These are phyloP conservation scores for Apodospora peruviana DNA, from an alignment of 495 filamentous ascomycete species.

Conservation along the genomic window DNA sequence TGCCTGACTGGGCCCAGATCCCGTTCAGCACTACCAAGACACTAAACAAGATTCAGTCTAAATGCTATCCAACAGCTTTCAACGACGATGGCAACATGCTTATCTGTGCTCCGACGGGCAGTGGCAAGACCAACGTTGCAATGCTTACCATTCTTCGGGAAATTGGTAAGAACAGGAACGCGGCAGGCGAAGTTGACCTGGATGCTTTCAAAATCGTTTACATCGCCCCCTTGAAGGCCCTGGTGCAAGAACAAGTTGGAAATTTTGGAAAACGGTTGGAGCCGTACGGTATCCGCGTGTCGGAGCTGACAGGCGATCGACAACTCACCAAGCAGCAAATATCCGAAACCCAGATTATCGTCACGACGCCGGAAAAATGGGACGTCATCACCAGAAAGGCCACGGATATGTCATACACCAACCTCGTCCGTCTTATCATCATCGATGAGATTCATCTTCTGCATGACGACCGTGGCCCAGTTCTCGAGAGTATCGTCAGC, in stretches of 20 bases:
- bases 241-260: conserved; percentile 95
- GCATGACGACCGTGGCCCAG: conserved; percentile 95
- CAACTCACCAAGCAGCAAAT: conserved; percentile 99
- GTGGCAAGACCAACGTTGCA: conserved; percentile 97
- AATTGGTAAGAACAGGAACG: conserved; percentile 89
- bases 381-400: conserved; percentile 99
- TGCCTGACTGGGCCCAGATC: conserved; percentile 85
- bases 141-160: conserved; percentile 96
- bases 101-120: conserved; percentile 93
- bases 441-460: conserved; percentile 98
- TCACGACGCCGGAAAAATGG: conserved; percentile 98
- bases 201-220: conserved; percentile 98
- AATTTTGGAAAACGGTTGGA: conserved; percentile 91
- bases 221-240: conserved; percentile 87
- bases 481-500: conserved; percentile 94
- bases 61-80: conserved; percentile 87
- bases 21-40: conserved; percentile 75
- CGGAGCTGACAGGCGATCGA: conserved; percentile 92
- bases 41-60: conserved; percentile 92
- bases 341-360: conserved; percentile 94
- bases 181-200: conserved; percentile 83
- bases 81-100: conserved; percentile 95
- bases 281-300: conserved; percentile 84
- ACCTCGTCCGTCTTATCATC: conserved; percentile 87
- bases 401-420: conserved; percentile 94